Base-by-base conservation (phyloP, 1,139 yeast species). In the Protomyces arabidopsidicola region DNA sequence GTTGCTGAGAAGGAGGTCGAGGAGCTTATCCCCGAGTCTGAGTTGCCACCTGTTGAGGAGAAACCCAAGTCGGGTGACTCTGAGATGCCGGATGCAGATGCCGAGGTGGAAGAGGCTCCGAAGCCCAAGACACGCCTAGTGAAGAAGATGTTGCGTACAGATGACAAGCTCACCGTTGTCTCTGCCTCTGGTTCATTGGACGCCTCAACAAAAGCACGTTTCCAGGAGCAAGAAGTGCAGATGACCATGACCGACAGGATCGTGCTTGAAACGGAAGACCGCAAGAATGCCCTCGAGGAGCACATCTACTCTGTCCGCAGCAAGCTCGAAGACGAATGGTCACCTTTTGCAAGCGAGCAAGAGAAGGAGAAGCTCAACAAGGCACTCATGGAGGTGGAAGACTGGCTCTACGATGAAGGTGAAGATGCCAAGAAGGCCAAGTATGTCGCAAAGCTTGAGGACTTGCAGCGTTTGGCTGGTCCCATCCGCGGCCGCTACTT, bases 211-310 rank as follows among this genome's bases (percentile, higher is more conserved):
- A 82, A 90, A 77, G 81, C 85, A 72, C 77, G 77, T 65, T 82
- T 81, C 71, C 81, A 88, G 69, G 98, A 93, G 82, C 80, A 81
- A 77, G 98, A 93, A 81, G 84, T 85, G 74, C 82, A 88, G 75
- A 79, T 93, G 86, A 82, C 84, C 69, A 84, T 90, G 75, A 91
- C 87, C 75, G 99, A 95, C 80, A 93, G 90, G 81, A 85, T 93
- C 72, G 97, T 93, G 70, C 96, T 96, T 71, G 98, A 93, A 81
- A 95, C 98, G 70, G 98, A 93, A 82, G 98, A 93, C 81, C 90
- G 91, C 79, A 93, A 93, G 88, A 93, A 93, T 77, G 95, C 97
- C 70, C 84, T 95, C 69, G 98, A 93, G 82, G 98, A 93, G 82
- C 93, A 93, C 84, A 93, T 95, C 74, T 93, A 93, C 81, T 96